Evolutionary conservation across 345 rosid species (phyloP).

Genomic region (Stellera chamaejasme): DNA sequence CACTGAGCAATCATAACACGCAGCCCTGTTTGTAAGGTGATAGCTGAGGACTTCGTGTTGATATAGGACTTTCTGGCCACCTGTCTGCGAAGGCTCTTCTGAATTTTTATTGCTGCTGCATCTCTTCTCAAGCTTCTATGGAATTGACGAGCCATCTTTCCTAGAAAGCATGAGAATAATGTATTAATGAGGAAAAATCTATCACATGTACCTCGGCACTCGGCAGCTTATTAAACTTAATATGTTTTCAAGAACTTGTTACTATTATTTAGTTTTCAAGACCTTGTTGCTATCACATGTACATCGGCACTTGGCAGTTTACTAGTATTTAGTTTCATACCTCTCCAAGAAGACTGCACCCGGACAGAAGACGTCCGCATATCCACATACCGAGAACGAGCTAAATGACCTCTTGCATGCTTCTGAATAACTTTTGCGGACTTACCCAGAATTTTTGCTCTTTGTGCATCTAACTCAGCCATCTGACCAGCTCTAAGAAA

Average conservation of each 20-base stretch:
- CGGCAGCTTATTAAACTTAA: neutral
- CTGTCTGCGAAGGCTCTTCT: conserved; percentile 63
- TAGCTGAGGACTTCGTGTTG: conserved; percentile 38
- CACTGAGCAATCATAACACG: conserved; percentile 46
- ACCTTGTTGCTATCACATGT: too few relatives aligned
- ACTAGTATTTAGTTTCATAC: conserved; percentile 27
- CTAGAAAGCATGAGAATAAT: conserved; percentile 25
- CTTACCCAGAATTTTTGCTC: conserved; percentile 37
- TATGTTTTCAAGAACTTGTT: too few relatives aligned
- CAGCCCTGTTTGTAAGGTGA: conserved; percentile 51
- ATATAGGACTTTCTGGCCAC: conserved; percentile 34
- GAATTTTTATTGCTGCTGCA: conserved; percentile 61
- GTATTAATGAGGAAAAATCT: neutral
- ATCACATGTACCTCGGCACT: neutral
- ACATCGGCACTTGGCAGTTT: neutral
- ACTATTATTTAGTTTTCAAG: too few relatives aligned
- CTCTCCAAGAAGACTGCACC: conserved; percentile 80
- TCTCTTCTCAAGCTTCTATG: conserved; percentile 34
- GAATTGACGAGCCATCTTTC: conserved; percentile 36
- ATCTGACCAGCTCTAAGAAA: conserved; percentile 76
- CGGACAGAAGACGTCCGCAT: conserved; percentile 43
- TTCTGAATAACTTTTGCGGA: conserved; percentile 67
- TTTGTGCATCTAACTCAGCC: conserved; percentile 75
- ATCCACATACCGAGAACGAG: conserved; percentile 38
- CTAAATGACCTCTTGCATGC: conserved; percentile 26